Base-by-base conservation (phyloP, 106 monocot genomes). In the Alisma plantagoaquatica region DNA sequence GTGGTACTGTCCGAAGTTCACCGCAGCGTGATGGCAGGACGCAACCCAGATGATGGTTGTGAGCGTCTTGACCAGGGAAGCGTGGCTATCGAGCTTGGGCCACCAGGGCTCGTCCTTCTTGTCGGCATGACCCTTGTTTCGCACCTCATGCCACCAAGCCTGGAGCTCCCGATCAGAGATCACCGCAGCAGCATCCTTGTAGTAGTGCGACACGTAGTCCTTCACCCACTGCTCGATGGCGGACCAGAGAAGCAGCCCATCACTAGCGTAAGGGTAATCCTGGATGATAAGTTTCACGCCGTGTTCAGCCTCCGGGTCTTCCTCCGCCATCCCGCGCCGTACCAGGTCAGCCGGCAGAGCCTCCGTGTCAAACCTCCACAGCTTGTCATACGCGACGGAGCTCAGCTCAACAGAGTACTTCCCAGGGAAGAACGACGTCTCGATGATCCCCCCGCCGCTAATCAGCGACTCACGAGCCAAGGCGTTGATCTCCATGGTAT, bases 221-320 rank as follows among this genome's bases (percentile, higher is more conserved):
- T 23, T 5, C 4, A 58, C 63, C 63, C 67, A 75, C 17, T 49
- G 17, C 47, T 69, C 31, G 51, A 75, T 75, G 6, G 63, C 69
- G 2, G 68, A 69, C 75, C 75, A 75, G 3, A 75, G 24, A 15
- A 56, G 62, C 22, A 75, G 75, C 17, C 69, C 75, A 18, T 75
- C 69, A 10, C 63, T 63, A 2, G 75, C 75, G 31, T 75, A 75
- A 2, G 69, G 75, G 51, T 75, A 75, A 63, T 75, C 75, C 51
- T 75, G 57, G 42, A 69, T 63, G 22, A 69, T 48, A 3, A 75
- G 62, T 23, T 33, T 46, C 3, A 75, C 19, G 14, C 68, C 63
- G 27, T 46, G 28, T 0, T 68, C 69, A 25, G 7, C 19, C 1
- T 68, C 29, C 6, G 63, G 45, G 57, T 75, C 75, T 24, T 57